Base-by-base conservation (phyloP, 768 basidiomycete genomes). In the Tephrocybe sp. region DNA sequence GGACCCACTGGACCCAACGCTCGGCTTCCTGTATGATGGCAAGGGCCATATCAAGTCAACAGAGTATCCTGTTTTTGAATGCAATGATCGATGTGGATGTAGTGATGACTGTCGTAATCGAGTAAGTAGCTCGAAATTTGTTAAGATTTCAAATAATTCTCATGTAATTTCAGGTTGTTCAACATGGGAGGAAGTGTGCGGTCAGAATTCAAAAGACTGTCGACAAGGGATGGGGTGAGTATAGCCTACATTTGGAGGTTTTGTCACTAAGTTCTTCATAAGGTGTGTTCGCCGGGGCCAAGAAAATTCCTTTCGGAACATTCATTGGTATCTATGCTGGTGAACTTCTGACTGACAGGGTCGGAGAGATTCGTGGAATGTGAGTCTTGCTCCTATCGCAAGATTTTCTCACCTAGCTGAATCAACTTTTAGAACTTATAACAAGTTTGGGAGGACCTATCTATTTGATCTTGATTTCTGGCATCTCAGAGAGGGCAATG, bases 251-350 rank as follows among this genome's bases (percentile, higher is more conserved):
- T 9, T n/a, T 11, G 30, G 49, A 48, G 11, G 47, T 19, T 22
- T n/a, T 44, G n/a, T 18, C 35, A 47, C 38, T 27, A 24, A 30
- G 24, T 52, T 52, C 32, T 36, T 27, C 37, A 50, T 13, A 44
- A 92, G 91, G 91, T 27, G 79, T 95, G 2, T 86, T 89, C 61
- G 83, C 82, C 30, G 80, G 79, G 16, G 59, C 71, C 3, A 82
- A 78, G 58, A 82, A 74, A 55, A 92, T 95, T 24, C 76, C 76
- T 0, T 67, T 64, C 32, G 86, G 90, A 3, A 80, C 84, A 0
- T 95, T 84, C 60, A 64, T 97, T 32, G 93, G 93, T 1, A 75
- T 92, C 3, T 97, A 97, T 62, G 72, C 92, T 1, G 93, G 93
- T 1, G 93, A 97, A 61, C 66, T 92, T 9, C 57, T 97, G 16